Conservation (phyloP, 306 rosid genomes). For the Ochetophila trinervis region DNA sequence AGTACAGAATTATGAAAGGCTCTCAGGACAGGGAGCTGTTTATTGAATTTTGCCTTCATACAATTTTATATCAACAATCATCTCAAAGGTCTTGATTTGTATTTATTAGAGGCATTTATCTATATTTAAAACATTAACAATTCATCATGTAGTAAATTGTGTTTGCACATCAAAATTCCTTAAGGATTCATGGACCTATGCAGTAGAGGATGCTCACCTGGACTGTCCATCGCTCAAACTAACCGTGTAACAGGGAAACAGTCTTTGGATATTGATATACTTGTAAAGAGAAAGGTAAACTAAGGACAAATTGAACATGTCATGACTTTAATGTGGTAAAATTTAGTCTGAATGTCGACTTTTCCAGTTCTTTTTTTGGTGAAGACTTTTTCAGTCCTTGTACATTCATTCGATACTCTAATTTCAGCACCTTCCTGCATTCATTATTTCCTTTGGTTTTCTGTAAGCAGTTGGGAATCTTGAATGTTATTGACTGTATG, state of each 20-base stretch:
- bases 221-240: conserved; percentile 78
- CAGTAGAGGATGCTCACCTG: conserved; percentile 70
- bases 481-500: conserved; percentile 77
- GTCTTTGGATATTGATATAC: conserved; percentile 50
- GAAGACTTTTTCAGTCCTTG: background rate
- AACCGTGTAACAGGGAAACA: conserved; percentile 74
- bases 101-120: conserved; percentile 21
- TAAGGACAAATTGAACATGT: conserved; percentile 17
- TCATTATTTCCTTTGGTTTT: conserved; percentile 29
- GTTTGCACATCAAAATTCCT: conserved; percentile 13
- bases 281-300: conserved; percentile 65
- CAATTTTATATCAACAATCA: conserved; percentile 71
- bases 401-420: conserved; percentile 6
- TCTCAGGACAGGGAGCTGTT: conserved; percentile 62
- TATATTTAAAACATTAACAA: background rate
- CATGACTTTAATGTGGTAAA: background rate
- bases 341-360: too few species aligned
- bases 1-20: conserved; percentile 50
- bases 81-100: conserved; percentile 61
- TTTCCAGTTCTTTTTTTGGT: too few species aligned
- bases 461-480: conserved; percentile 81
- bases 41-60: conserved; percentile 83
- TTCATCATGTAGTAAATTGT: conserved; percentile 20
- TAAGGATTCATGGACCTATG: conserved; percentile 29
- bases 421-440: background rate